phyloP scores from a whole-genome alignment of 169 alveolate genomes.

The Eimeria necatrix region DNA sequence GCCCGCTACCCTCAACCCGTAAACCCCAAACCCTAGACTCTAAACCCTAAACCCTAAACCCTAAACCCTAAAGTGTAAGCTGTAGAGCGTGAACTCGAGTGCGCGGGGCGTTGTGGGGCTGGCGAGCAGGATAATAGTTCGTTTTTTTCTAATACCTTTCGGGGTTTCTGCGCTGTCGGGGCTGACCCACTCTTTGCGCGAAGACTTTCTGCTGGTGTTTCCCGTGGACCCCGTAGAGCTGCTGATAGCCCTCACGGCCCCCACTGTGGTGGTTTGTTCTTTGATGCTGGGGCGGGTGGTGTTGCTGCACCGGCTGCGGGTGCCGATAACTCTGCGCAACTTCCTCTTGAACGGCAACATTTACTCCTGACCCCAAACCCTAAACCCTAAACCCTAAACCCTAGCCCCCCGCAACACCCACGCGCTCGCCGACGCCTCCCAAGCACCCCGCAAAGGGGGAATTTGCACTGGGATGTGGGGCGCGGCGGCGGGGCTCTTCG shows the following conservation, averaged over 20 bases:
- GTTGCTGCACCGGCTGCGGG: conserved; percentile 25
- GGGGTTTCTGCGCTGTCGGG: conserved; percentile 82
- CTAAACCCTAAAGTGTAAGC: neutral
- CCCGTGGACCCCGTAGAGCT: conserved; percentile 77
- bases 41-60: conserved; percentile 52
- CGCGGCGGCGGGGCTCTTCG: too few species aligned
- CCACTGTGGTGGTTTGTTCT: conserved; percentile 74
- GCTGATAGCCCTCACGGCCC: conserved; percentile 69
- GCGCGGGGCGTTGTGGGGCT: neutral
- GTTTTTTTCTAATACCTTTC: conserved; percentile 81
- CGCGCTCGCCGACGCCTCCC: too few species aligned
- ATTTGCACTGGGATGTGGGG: too few species aligned
- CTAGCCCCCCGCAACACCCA: neutral
- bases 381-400: neutral
- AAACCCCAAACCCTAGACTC: conserved; percentile 33
- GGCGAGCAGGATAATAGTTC: conserved; percentile 79
- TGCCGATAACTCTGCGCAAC: conserved; percentile 68
- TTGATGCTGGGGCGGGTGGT: conserved; percentile 69
- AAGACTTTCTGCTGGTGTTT: conserved; percentile 78
- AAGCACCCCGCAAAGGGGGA: too few species aligned
- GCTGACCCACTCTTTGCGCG: conserved; percentile 70
- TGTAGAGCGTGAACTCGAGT: neutral
- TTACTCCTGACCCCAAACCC: conserved; percentile 16
- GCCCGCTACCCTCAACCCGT: neutral
- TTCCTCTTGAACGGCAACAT: conserved; percentile 66